Evolutionary conservation across 176 grass and related monocot species (phyloP).

Genomic region (Musa itinerans): DNA sequence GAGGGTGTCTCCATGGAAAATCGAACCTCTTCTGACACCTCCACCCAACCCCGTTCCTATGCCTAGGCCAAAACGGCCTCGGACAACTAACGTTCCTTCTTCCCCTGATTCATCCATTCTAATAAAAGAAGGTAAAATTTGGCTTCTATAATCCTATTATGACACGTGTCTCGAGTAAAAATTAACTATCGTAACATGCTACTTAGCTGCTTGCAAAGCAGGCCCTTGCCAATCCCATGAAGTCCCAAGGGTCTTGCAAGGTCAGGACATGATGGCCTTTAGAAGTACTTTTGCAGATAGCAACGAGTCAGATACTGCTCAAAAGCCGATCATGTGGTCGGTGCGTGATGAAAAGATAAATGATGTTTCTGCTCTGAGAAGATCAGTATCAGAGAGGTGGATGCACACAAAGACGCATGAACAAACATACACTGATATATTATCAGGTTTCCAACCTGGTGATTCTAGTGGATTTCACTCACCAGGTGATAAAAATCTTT

Average conservation of each 20-base stretch:
- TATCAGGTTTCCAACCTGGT: constrained; percentile 32
- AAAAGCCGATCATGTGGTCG: constrained; percentile 29
- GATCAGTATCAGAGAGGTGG: constrained; percentile 37
- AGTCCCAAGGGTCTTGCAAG: constrained; percentile 48
- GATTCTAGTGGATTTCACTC: constrained; percentile 29
- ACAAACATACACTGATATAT: constrained; percentile 25
- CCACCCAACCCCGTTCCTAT: constrained; percentile 48
- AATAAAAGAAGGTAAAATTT: constrained; percentile 65
- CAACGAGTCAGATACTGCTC: constrained; percentile 26
- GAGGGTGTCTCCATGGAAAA: constrained; percentile 97
- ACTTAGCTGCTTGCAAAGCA: constrained; percentile 32
- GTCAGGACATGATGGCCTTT: constrained; percentile 36
- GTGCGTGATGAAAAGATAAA: constrained; percentile 27
- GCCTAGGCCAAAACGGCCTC: constrained; percentile 57
- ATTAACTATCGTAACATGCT: background rate
- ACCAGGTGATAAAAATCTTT: constrained; percentile 28
- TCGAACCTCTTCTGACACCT: constrained; percentile 62
- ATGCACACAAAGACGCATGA: constrained; percentile 29
- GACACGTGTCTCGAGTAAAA: background rate
- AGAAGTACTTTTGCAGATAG: constrained; percentile 27
- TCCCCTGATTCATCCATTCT: constrained; percentile 51
- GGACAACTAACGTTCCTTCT: constrained; percentile 31
- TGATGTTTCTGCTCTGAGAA: constrained; percentile 25
- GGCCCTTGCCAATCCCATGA: constrained; percentile 32
- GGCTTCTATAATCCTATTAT: background rate